These are phyloP conservation scores for Lecanicillium sp. DNA, from an alignment of 2,329 filamentous ascomycete species.

Conservation along the genomic window DNA sequence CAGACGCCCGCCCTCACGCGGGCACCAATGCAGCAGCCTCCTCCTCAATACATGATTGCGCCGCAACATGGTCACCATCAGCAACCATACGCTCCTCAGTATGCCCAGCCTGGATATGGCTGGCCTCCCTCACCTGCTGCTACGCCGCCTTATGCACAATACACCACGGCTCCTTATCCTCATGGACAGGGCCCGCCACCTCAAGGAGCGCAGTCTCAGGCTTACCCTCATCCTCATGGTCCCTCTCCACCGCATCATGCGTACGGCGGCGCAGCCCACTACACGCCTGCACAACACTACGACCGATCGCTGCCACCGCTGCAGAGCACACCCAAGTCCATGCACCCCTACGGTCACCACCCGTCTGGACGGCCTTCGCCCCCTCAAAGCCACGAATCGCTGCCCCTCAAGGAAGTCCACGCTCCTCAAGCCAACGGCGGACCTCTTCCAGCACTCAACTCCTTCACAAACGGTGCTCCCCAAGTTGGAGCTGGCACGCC, in stretches of 20 bases:
- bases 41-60: slow-evolving; percentile 23
- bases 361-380: slow-evolving; percentile 25
- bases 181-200: slow-evolving; percentile 17
- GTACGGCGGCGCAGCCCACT: slow-evolving; percentile 22
- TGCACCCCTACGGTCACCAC: slow-evolving; percentile 23
- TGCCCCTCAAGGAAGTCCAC: slow-evolving; percentile 36
- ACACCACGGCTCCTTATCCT: slow-evolving; percentile 29
- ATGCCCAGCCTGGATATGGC: slow-evolving; percentile 35
- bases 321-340: slow-evolving; percentile 20
- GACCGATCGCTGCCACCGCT: slow-evolving; percentile 30
- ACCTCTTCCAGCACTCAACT: slow-evolving; percentile 33
- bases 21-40: slow-evolving; percentile 51
- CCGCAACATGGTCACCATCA: slow-evolving; percentile 25
- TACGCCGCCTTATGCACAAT: slow-evolving; percentile 45
- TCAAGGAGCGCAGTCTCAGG: slow-evolving; percentile 12
- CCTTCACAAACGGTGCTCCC: slow-evolving; percentile 20
- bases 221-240: slow-evolving; percentile 13
- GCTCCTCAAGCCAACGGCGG: slow-evolving; percentile 33
- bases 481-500: slow-evolving; percentile 29
- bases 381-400: slow-evolving; percentile 28
- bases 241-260: slow-evolving; percentile 19
- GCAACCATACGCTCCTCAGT: slow-evolving; percentile 29
- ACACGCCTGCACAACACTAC: slow-evolving; percentile 16
- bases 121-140: slow-evolving; percentile 50
- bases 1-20: slow-evolving; percentile 74